Conservation (phyloP, 2,329 filamentous ascomycete species). For the Alternaria sp. region DNA sequence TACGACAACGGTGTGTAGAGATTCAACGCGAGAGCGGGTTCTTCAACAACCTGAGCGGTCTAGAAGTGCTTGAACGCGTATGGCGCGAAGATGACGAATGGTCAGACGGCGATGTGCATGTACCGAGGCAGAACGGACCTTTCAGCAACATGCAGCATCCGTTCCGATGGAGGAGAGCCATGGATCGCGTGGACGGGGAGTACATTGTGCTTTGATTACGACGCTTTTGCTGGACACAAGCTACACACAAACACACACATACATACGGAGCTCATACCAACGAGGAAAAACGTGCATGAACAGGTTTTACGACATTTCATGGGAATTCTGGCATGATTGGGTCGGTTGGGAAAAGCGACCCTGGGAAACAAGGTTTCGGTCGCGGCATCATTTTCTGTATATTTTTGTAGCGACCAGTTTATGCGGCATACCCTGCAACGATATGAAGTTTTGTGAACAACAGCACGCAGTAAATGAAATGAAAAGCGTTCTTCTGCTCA, state of each 20-base stretch:
- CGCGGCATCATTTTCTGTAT: background rate
- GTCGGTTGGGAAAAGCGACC: conserved; percentile 3
- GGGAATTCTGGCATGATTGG: conserved; percentile 10
- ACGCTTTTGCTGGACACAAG: conserved; percentile 21
- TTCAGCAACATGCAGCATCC: conserved; percentile 42
- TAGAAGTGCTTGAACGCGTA: conserved; percentile 84
- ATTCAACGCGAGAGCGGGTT: conserved; percentile 90
- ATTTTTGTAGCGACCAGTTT: conserved; percentile 11
- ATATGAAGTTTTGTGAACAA: background rate
- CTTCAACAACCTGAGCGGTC: conserved; percentile 86
- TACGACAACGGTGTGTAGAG: conserved; percentile 80
- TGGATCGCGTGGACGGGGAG: conserved; percentile 59
- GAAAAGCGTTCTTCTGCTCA: background rate
- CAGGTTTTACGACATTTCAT: conserved; percentile 8
- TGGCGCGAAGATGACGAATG: conserved; percentile 67
- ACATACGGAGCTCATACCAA: conserved; percentile 9
- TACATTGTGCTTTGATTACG: conserved; percentile 57
- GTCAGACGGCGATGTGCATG: conserved; percentile 30
- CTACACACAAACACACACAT: conserved; percentile 16
- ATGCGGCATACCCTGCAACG: background rate
- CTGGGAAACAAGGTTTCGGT: background rate
- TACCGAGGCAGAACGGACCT: conserved; percentile 25
- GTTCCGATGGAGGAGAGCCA: conserved; percentile 59
- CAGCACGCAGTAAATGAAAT: background rate
- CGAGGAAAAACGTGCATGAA: conserved; percentile 6